A percentile compares a stretch with the other conserved stretches of the same genome.
Conservation (phyloP, 1,139 yeast species). For the Zygosaccharomyces pseudobailii region DNA sequence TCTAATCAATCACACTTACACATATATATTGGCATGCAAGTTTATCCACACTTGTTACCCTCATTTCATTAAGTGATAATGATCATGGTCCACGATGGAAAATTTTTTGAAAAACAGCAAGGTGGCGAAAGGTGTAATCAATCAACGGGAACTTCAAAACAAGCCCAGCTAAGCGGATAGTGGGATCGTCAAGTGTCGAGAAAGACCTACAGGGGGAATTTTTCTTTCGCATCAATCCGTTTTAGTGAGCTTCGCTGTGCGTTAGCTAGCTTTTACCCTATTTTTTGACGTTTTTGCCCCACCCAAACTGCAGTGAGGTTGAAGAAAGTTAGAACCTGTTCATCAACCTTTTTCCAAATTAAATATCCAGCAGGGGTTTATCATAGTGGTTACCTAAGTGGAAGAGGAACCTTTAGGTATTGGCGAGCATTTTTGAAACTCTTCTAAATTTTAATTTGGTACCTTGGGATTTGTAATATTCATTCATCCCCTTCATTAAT, state of each 20-base stretch:
- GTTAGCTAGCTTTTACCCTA: neutral
- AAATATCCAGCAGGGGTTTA: neutral
- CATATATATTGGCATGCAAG: neutral
- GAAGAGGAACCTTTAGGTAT: neutral
- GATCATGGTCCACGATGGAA: slow-evolving; percentile 2
- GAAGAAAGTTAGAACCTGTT: neutral
- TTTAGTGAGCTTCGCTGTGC: slow-evolving; percentile 7
- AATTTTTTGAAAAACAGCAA: slow-evolving; percentile 4
- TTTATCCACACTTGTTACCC: slow-evolving; percentile 3
- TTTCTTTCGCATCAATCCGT: slow-evolving; percentile 9
- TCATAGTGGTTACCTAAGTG: slow-evolving; percentile 1
- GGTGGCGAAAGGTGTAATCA: slow-evolving; percentile 10
- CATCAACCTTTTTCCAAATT: neutral
- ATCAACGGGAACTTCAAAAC: neutral
- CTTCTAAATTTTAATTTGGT: slow-evolving; percentile 1
- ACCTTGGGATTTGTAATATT: slow-evolving; percentile 1
- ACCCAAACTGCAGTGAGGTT: neutral
- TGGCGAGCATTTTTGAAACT: neutral
- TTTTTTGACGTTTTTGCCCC: slow-evolving; percentile 2
- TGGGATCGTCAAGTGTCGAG: slow-evolving; percentile 7
- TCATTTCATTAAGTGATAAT: neutral
- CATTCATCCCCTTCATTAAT: slow-evolving; percentile 1
- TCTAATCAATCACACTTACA: too few species aligned
- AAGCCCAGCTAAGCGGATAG: slow-evolving; percentile 1
- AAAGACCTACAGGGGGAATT: slow-evolving; percentile 14